These are phyloP conservation scores for Takashimella koratensis DNA, from an alignment of 1,284 basidiomycete species.

Conservation along the genomic window DNA sequence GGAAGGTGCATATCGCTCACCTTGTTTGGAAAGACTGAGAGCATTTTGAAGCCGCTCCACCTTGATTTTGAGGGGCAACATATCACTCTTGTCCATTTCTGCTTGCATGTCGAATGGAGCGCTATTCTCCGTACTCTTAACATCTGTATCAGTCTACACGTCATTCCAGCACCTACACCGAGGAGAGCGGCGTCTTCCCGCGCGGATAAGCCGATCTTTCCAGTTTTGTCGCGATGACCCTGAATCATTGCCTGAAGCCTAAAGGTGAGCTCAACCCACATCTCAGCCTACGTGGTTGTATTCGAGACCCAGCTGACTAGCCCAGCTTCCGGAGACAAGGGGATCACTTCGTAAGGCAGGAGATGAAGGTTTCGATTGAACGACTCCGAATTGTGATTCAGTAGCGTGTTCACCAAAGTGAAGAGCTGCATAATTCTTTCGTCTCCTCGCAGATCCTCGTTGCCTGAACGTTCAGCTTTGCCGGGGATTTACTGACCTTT, in stretches of 20 bases:
- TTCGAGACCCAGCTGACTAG: slow-evolving; percentile 42
- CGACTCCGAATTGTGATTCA: slow-evolving; percentile 39
- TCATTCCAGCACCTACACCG: slow-evolving; percentile 23
- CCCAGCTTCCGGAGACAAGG: slow-evolving; percentile 37
- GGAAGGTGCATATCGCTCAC: slow-evolving; percentile 14
- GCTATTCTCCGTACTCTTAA: slow-evolving; percentile 23
- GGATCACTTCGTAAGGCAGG: slow-evolving; percentile 40
- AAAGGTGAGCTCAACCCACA: background rate
- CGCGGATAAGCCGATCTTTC: slow-evolving; percentile 26
- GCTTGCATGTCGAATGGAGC: slow-evolving; percentile 25
- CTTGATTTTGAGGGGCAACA: background rate
- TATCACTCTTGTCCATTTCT: slow-evolving; percentile 38
- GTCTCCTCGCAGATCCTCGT: slow-evolving; percentile 40
- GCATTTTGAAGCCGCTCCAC: slow-evolving; percentile 27
- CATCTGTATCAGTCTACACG: slow-evolving; percentile 5
- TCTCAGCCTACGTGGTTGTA: slow-evolving; percentile 33
- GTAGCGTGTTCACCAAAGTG: slow-evolving; percentile 39
- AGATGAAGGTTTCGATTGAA: slow-evolving; percentile 40
- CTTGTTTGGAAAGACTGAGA: slow-evolving; percentile 37
- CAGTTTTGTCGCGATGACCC: slow-evolving; percentile 31
- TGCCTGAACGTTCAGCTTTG: slow-evolving; percentile 16
- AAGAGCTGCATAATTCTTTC: slow-evolving; percentile 48
- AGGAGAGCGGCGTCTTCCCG: slow-evolving; percentile 39
- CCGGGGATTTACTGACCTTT: no score
- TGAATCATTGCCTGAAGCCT: slow-evolving; percentile 38